These are phyloP conservation scores for Trichophyton simii DNA, from an alignment of 2,329 filamentous ascomycete species.

Conservation along the genomic window DNA sequence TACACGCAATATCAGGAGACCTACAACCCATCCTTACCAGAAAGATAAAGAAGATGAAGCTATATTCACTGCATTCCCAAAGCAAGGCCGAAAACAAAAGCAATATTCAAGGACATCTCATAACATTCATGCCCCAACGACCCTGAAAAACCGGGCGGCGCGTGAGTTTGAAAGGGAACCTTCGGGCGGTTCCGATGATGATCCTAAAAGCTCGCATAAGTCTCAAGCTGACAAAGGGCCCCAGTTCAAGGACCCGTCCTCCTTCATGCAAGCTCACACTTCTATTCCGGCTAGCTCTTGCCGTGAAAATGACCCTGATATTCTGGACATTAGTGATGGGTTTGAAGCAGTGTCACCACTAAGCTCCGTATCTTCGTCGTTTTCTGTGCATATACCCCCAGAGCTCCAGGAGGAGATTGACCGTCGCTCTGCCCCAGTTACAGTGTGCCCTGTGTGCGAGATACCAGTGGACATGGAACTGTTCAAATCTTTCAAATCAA, in stretches of 20 bases:
- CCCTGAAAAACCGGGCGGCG: not conserved
- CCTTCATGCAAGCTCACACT: conserved; percentile 20
- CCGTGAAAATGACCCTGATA: conserved; percentile 11
- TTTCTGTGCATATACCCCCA: conserved; percentile 14
- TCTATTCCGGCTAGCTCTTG: conserved; percentile 19
- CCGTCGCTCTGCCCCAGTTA: conserved; percentile 13
- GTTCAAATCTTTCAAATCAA: conserved; percentile 38
- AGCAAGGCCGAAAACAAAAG: not conserved
- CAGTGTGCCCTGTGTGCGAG: conserved; percentile 56
- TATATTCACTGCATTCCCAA: not conserved
- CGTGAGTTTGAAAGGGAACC: not conserved
- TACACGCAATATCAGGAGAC: not conserved
- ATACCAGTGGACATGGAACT: conserved; percentile 43
- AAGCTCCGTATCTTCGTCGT: conserved; percentile 19
- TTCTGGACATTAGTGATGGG: conserved; percentile 16
- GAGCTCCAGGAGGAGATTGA: conserved; percentile 13
- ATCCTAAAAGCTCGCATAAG: not conserved
- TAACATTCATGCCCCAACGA: not conserved
- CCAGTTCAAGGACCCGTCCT: not conserved
- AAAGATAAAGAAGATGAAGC: not conserved
- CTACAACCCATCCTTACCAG: not conserved
- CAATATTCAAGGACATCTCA: not conserved
- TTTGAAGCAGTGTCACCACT: conserved; percentile 19
- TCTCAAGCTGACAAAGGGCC: not conserved
- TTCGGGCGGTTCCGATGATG: not conserved